phyloP scores from a whole-genome alignment of 352 stramenopile genomes.

The Phytophthora multivora region DNA sequence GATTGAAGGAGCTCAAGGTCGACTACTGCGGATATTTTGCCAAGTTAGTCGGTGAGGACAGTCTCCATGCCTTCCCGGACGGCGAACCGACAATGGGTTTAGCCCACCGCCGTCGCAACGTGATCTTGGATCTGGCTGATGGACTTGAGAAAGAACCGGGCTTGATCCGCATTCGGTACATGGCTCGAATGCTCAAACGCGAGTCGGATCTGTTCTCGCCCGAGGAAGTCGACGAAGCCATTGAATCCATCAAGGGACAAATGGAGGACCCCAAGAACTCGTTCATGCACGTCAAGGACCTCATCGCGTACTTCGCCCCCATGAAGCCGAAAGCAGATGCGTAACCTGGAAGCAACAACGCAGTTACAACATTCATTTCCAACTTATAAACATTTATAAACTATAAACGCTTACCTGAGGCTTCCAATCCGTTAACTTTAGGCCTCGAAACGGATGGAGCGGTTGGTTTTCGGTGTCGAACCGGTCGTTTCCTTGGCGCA shows the following conservation, averaged over 20 bases:
- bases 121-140: constrained; percentile 56
- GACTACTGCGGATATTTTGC: constrained; percentile 55
- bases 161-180: constrained; percentile 60
- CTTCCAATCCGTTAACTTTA: no score
- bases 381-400: not conserved
- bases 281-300: constrained; percentile 51
- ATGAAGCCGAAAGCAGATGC: constrained; percentile 21
- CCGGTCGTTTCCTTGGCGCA: not conserved
- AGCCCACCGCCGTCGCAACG: constrained; percentile 57
- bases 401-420: not conserved
- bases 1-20: constrained; percentile 72
- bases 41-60: constrained; percentile 59
- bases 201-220: constrained; percentile 65
- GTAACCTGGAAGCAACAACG: constrained; percentile 1
- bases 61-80: constrained; percentile 59
- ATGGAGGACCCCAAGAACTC: constrained; percentile 41
- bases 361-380: not conserved
- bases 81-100: constrained; percentile 57
- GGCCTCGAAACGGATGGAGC: constrained; percentile 1
- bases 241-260: constrained; percentile 43
- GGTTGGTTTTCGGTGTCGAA: not conserved
- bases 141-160: constrained; percentile 64
- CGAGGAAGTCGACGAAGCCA: constrained; percentile 61
- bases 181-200: constrained; percentile 60
- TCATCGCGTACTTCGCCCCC: constrained; percentile 54